Conservation (phyloP, 2,329 filamentous ascomycete species). For the Neonectria neomacrospora region DNA sequence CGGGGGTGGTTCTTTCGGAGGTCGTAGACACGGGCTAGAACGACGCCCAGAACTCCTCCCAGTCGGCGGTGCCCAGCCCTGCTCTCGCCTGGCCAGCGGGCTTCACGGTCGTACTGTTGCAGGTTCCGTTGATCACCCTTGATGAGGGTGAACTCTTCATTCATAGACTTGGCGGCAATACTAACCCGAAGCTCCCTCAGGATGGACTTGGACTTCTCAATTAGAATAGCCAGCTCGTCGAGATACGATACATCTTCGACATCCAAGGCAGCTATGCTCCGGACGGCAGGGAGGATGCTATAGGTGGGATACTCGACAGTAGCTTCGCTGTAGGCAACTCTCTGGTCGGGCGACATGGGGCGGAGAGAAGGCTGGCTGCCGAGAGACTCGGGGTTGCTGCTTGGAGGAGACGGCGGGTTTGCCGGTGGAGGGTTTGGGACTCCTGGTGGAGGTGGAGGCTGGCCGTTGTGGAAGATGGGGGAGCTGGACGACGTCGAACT, state of each 20-base stretch:
- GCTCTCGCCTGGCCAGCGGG: slow-evolving; percentile 31
- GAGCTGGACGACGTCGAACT: slow-evolving; percentile 23
- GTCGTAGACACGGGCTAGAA: slow-evolving; percentile 27
- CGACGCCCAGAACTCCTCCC: slow-evolving; percentile 30
- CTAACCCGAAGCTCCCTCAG: slow-evolving; percentile 29
- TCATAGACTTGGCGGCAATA: slow-evolving; percentile 17
- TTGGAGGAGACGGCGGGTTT: slow-evolving; percentile 25
- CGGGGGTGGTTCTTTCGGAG: slow-evolving; percentile 23
- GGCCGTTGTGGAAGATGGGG: slow-evolving; percentile 26
- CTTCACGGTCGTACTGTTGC: slow-evolving; percentile 24
- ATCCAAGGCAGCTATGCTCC: slow-evolving; percentile 27
- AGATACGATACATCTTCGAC: slow-evolving; percentile 26
- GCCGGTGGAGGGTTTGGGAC: slow-evolving; percentile 4
- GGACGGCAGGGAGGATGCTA: slow-evolving; percentile 27
- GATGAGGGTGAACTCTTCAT: slow-evolving; percentile 22
- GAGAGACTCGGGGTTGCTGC: slow-evolving; percentile 24
- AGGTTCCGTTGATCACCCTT: slow-evolving; percentile 21
- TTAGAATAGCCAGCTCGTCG: slow-evolving; percentile 30
- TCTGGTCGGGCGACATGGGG: slow-evolving; percentile 12
- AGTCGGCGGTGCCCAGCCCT: slow-evolving; percentile 23
- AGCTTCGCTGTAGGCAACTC: slow-evolving; percentile 19
- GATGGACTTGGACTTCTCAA: slow-evolving; percentile 22
- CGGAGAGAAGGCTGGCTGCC: slow-evolving; percentile 16
- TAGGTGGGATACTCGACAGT: slow-evolving; percentile 28
- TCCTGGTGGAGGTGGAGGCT: slow-evolving; percentile 15